Base-by-base conservation (phyloP, 805 yeast species). In the Jamesozyma piceae region DNA sequence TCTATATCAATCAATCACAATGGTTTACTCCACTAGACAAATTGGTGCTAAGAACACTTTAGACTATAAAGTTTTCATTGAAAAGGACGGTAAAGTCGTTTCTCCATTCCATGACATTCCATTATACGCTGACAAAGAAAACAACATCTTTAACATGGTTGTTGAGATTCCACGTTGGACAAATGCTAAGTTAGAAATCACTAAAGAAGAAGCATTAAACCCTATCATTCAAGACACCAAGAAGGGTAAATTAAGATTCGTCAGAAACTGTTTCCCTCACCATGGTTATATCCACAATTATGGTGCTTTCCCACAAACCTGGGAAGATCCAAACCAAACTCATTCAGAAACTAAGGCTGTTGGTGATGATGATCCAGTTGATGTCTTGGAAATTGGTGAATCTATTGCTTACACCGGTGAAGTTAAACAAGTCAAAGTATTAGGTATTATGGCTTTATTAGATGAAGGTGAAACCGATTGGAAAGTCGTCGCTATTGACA, bases 121-220 rank as follows among this genome's bases (percentile, higher is more conserved):
- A 50, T 75, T 92, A 65, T 89, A 81, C 60, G 97, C 97, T 57
- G 92, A 90, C 69, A 85, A 87, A 65, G 89, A 85, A 62, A 83
- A 85, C 72, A 80, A 89, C 59, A 76, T 89, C 56, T 73, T 83
- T 54, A 84, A 83, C 75, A 82, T 86, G 84, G 74, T 92, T 57
- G 97, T 92, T 50, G 98, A 92, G 71, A 88, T 92, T 53, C 98
- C 98, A 63, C 83, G 97, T 68, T 90, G 97, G 97, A 77, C 95
- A 61, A 92, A 92, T 65, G 97, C 97, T 52, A 92, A 92, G 74
- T 74, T 89, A 66, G 98, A 92, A 69, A 88, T 89, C 67, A 77
- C 83, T 65, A 89, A 88, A 71, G 95, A 84, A 57, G 70, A 70
- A 55, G 67, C 76, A 37, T 74, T 88, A 63, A 92, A 92, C 74